Evolutionary conservation across 768 basidiomycete species (phyloP).

Genomic region (Leucocoprinus leucothites): DNA sequence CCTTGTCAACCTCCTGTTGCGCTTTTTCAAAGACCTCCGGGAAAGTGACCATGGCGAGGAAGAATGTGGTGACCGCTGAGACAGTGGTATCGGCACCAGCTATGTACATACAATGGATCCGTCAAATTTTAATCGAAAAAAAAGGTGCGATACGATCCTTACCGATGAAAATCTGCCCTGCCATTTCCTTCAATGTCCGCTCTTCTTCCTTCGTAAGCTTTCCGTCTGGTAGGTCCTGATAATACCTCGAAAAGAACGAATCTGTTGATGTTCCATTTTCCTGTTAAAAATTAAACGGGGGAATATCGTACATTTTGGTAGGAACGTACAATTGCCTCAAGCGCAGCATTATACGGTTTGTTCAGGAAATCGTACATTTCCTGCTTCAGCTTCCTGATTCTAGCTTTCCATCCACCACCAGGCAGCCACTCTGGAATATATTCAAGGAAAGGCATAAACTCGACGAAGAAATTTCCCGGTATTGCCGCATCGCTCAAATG

Average conservation of each 20-base stretch:
- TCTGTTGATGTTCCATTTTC: conserved; percentile 13
- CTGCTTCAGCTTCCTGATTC: conserved; percentile 19
- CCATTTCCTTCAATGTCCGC: conserved; percentile 16
- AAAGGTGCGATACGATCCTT: not conserved
- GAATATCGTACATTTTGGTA: not conserved
- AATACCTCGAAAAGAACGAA: conserved; percentile 15
- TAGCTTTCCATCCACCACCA: conserved; percentile 40
- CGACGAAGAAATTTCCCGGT: conserved; percentile 18
- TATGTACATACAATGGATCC: not conserved
- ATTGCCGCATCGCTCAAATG: not conserved
- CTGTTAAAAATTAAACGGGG: not conserved
- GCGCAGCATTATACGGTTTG: conserved; percentile 20
- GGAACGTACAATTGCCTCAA: conserved; percentile 17
- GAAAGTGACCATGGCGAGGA: conserved; percentile 16
- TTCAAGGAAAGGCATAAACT: conserved; percentile 26
- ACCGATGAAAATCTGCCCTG: conserved; percentile 19
- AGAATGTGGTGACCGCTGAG: conserved; percentile 10
- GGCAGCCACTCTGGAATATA: conserved; percentile 47
- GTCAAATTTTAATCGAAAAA: not conserved
- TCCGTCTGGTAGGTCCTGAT: conserved; percentile 13
- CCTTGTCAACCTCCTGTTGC: conserved; percentile 35
- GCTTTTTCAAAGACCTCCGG: conserved; percentile 35
- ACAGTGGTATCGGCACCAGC: conserved; percentile 14
- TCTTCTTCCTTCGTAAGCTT: conserved; percentile 9
- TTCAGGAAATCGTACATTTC: conserved; percentile 19